Evolutionary conservation across 495 filamentous ascomycete genomes (phyloP).

Genomic region (Chaetomium tenue): DNA sequence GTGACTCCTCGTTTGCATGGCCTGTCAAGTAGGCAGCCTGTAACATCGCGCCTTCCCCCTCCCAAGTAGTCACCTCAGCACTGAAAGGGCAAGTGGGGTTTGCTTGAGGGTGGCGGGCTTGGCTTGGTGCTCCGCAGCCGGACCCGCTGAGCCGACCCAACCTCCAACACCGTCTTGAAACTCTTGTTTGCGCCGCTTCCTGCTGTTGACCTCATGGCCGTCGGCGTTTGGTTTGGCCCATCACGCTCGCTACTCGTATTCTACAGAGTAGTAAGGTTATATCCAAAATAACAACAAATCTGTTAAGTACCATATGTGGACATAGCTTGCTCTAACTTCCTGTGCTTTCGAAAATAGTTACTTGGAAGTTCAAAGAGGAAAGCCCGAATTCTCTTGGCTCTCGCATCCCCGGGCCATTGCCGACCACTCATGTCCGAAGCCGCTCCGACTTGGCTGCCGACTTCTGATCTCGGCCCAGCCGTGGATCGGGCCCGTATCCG

Average conservation of each 20-base stretch:
- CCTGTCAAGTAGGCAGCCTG: too few species aligned
- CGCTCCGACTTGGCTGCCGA: slow-evolving; percentile 11
- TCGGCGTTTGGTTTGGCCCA: too few species aligned
- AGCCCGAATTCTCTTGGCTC: too few species aligned
- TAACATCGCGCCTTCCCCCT: too few species aligned
- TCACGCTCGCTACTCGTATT: too few species aligned
- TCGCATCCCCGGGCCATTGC: not conserved
- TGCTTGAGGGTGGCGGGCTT: not conserved
- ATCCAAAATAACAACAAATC: too few species aligned
- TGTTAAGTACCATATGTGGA: too few species aligned
- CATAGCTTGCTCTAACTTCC: too few species aligned
- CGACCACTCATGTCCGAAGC: not conserved
- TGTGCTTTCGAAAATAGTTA: too few species aligned
- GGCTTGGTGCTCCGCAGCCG: not conserved
- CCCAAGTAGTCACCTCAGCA: not conserved
- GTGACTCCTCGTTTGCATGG: too few species aligned
- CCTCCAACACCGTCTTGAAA: not conserved
- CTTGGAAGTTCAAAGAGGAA: too few species aligned
- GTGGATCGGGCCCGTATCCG: slow-evolving; percentile 13
- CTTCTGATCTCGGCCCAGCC: slow-evolving; percentile 3
- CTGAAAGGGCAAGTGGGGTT: slow-evolving; percentile 1
- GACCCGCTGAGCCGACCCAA: not conserved
- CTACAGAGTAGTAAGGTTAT: too few species aligned
- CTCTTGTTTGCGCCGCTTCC: not conserved
- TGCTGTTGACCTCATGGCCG: not conserved